Evolutionary conservation across 2,329 filamentous ascomycete species (phyloP), one percentile per base, ranked within the genome.

Genomic region (Alternaria triticimaculans): DNA sequence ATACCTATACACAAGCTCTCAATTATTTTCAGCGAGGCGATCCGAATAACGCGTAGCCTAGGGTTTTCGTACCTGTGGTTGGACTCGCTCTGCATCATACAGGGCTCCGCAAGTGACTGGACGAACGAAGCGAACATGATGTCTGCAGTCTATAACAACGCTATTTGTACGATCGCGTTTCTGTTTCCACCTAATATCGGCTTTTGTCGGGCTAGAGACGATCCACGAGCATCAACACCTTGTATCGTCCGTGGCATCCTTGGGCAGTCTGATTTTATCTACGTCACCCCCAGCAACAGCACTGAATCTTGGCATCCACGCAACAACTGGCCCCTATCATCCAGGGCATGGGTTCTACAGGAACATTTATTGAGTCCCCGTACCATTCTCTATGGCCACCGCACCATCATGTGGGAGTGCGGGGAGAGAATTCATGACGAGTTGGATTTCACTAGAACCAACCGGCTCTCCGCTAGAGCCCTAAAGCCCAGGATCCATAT

Each of bases 1-100:
- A 28, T 68, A 9, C 57, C 60, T 3, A 26, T 21, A 5, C 14
- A 51, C 6, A 18, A 60, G 14, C 46, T 72, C 1, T 57, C 69
- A 7, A 9, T 15, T 1, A 65, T 57, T 3, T 74, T 70, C 26
- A 48, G 5, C 1, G 72, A 74, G 37, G 70, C 69, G 1, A 60
- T 74, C 4, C 41, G n/a, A 11, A 45, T 68, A 8, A 70, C 70
- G 3, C 20, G 59, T 2, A 18, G 25, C 3, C 57, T 75, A 0
- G 65, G 65, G 3, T 55, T 67, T 57, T 9, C 48, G 6, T 73
- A 71, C 49, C 28, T 74, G 2, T 74, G 71, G 72, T 69, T 74
- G 3, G 72, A 74, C 23, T 70, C 67, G 0, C 55, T 73, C 1
- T 72, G 67, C 44, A 72, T 72, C 8, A 63, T 72, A 9, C 66